Evolutionary conservation across 2,329 filamentous ascomycete species (phyloP).

Genomic region (Coniella vitis): DNA sequence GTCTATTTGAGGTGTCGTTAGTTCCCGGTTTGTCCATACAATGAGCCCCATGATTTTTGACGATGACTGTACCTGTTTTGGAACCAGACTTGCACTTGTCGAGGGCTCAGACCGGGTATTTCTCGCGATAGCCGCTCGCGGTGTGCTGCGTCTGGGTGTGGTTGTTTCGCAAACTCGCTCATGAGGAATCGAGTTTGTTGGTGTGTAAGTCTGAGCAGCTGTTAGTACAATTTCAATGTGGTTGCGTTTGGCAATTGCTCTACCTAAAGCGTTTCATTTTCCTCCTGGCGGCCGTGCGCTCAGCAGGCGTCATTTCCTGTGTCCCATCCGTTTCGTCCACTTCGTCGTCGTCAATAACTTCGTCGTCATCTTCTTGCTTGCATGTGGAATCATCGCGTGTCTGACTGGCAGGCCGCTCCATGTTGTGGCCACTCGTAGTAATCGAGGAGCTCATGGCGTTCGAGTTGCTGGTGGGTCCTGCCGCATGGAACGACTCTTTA

Average conservation of each 20-base stretch:
- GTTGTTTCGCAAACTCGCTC: slow-evolving; percentile 94
- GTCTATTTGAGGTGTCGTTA: slow-evolving; percentile 31
- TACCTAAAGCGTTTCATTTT: slow-evolving; percentile 80
- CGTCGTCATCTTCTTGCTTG: slow-evolving; percentile 44
- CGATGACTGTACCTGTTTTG: slow-evolving; percentile 85
- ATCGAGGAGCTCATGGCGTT: slow-evolving; percentile 33
- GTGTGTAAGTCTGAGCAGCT: slow-evolving; percentile 66
- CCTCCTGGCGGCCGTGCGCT: slow-evolving; percentile 49
- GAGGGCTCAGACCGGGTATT: slow-evolving; percentile 83
- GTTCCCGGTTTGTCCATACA: slow-evolving; percentile 16
- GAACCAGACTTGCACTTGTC: slow-evolving; percentile 97
- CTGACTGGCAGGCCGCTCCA: slow-evolving; percentile 28
- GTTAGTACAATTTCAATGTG: slow-evolving; percentile 23
- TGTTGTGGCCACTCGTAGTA: slow-evolving; percentile 30
- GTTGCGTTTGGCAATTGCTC: slow-evolving; percentile 15
- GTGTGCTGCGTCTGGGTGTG: slow-evolving; percentile 87
- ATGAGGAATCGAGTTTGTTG: slow-evolving; percentile 96
- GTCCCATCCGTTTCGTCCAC: slow-evolving; percentile 43
- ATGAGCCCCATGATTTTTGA: background rate
- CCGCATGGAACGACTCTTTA: slow-evolving; percentile 33
- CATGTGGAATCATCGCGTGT: slow-evolving; percentile 30
- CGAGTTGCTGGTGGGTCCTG: slow-evolving; percentile 32
- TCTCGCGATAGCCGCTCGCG: slow-evolving; percentile 80
- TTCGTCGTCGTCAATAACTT: slow-evolving; percentile 51
- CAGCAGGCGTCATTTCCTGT: slow-evolving; percentile 47